phyloP scores from a whole-genome alignment of 306 rosid genomes.

The Acacia confusa region DNA sequence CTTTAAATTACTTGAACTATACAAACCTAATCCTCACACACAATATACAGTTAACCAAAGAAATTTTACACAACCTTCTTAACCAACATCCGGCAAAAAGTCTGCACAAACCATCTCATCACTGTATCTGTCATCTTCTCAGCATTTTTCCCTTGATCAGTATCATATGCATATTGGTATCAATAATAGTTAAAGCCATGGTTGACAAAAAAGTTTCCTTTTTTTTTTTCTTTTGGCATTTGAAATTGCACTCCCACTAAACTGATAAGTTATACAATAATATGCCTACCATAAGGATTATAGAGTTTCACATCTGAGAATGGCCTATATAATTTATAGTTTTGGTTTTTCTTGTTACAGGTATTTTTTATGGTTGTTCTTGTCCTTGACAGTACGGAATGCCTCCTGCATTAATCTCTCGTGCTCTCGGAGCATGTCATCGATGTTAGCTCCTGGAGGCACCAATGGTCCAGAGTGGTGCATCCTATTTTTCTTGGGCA shows the following conservation, averaged over 20 bases:
- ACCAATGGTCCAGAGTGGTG: constrained; percentile 91
- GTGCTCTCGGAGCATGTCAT: constrained; percentile 89
- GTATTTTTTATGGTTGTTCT: constrained; percentile 32
- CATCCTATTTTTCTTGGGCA: constrained; percentile 73
- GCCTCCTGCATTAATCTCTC: constrained; percentile 91
- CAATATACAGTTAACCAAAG: constrained; percentile 16
- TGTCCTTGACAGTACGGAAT: constrained; percentile 70
- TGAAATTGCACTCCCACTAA: constrained; percentile 2
- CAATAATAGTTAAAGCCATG: constrained; percentile 9
- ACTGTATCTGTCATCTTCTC: not conserved
- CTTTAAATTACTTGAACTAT: constrained; percentile 19
- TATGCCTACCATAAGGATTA: not conserved
- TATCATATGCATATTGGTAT: not conserved
- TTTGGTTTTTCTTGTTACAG: not conserved
- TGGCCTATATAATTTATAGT: not conserved
- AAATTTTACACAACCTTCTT: constrained; percentile 9
- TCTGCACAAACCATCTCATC: not conserved
- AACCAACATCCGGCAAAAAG: constrained; percentile 2
- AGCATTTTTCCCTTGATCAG: not conserved
- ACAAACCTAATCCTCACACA: constrained; percentile 10
- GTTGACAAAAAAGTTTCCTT: constrained; percentile 12
- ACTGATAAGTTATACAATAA: not conserved
- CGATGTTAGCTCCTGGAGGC: constrained; percentile 70
- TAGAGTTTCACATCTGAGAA: not conserved
- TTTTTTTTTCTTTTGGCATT: not conserved